These are phyloP conservation scores for Suhomyces choctaworum DNA, from an alignment of 1,139 yeast genomes.

Conservation along the genomic window DNA sequence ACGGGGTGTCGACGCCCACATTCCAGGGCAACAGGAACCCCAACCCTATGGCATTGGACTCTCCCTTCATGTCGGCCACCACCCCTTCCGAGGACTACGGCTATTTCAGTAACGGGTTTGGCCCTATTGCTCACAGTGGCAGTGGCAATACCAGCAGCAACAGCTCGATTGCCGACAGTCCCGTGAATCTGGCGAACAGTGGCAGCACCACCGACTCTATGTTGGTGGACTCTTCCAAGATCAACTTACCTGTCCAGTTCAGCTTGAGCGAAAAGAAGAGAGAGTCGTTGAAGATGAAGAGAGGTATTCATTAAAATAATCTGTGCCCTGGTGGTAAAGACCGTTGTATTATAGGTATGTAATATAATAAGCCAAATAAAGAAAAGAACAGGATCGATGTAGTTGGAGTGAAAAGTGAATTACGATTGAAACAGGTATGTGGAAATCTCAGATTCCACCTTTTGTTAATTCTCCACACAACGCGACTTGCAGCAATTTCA, in stretches of 20 bases:
- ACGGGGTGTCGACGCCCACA: slow-evolving; percentile 18
- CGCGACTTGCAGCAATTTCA: background rate
- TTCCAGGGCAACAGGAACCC: slow-evolving; percentile 2
- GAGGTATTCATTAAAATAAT: slow-evolving; percentile 48
- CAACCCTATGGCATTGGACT: slow-evolving; percentile 34
- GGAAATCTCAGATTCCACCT: too few relatives aligned
- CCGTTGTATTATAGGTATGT: slow-evolving; percentile 1
- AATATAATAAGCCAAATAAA: too few relatives aligned
- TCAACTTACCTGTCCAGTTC: slow-evolving; percentile 32
- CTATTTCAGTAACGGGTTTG: slow-evolving; percentile 28
- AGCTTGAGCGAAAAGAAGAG: slow-evolving; percentile 49
- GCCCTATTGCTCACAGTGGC: slow-evolving; percentile 6
- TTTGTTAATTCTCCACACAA: background rate
- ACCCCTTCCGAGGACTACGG: slow-evolving; percentile 42
- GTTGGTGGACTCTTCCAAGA: slow-evolving; percentile 18
- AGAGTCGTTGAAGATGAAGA: slow-evolving; percentile 47
- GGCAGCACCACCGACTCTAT: slow-evolving; percentile 14
- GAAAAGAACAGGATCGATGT: too few relatives aligned
- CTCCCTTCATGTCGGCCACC: slow-evolving; percentile 47
- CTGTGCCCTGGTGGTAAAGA: slow-evolving; percentile 7
- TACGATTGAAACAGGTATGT: too few relatives aligned
- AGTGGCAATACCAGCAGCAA: slow-evolving; percentile 10
- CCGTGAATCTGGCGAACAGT: slow-evolving; percentile 14
- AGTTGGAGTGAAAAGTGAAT: slow-evolving; percentile 1
- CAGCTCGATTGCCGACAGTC: slow-evolving; percentile 22